Evolutionary conservation across 495 filamentous ascomycete genomes (phyloP).

Genomic region (Sordaria brevicollis): DNA sequence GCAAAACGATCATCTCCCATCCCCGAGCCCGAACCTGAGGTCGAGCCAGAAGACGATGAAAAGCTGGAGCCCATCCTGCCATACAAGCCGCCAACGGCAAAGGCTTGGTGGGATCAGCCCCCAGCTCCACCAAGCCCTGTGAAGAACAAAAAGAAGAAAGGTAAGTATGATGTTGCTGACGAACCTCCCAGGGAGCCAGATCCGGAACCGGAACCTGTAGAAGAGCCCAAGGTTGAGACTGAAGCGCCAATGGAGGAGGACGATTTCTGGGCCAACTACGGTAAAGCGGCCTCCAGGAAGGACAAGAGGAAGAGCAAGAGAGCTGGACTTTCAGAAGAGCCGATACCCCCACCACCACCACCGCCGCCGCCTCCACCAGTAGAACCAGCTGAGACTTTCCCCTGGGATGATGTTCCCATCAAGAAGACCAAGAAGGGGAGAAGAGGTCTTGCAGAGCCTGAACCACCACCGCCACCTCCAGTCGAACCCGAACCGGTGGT

Average conservation of each 20-base stretch:
- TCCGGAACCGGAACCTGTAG: slow-evolving; percentile 9
- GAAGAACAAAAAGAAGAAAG: slow-evolving; percentile 16
- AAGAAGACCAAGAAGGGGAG: slow-evolving; percentile 7
- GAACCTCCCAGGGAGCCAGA: slow-evolving; percentile 10
- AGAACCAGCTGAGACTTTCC: neutral
- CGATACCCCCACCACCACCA: neutral
- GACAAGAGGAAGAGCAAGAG: slow-evolving; percentile 8
- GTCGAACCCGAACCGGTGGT: slow-evolving; percentile 15
- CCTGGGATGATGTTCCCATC: neutral
- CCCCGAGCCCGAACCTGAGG: neutral
- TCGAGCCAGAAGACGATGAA: slow-evolving; percentile 1
- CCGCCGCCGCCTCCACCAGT: neutral
- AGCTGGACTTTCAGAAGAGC: neutral
- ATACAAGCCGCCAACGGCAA: neutral
- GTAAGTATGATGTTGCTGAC: slow-evolving; percentile 7
- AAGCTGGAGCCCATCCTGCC: slow-evolving; percentile 1
- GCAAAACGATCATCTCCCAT: neutral
- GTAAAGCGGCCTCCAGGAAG: neutral
- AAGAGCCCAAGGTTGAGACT: slow-evolving; percentile 13
- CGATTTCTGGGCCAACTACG: slow-evolving; percentile 7
- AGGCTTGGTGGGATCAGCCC: neutral
- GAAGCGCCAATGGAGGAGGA: slow-evolving; percentile 17
- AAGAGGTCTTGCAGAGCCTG: slow-evolving; percentile 12
- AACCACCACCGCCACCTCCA: slow-evolving; percentile 9
- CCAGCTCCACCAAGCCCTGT: slow-evolving; percentile 2